Percentiles rank a stretch among this genome's conserved stretches.
phyloP scores from a whole-genome alignment of 345 rosid genomes.

The Rhodamnia argentea region DNA sequence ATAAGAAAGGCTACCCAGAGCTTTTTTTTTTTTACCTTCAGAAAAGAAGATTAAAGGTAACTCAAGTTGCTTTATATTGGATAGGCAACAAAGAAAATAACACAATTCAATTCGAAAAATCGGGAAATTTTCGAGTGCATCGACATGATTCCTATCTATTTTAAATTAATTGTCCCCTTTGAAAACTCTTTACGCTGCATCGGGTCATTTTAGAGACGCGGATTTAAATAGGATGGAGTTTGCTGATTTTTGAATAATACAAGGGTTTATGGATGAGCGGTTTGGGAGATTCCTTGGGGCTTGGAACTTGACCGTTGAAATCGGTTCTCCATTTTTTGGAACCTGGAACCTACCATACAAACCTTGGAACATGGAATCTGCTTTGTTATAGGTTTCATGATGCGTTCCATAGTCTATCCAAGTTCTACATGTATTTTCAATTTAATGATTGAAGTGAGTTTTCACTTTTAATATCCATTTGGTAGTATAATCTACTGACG shows the following conservation, averaged over 20 bases:
- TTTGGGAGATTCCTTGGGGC: too few relatives aligned
- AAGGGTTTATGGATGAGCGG: too few relatives aligned
- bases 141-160: background rate
- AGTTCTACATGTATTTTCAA: too few relatives aligned
- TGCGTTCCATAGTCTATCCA: too few relatives aligned
- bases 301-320: too few relatives aligned
- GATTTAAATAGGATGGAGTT: background rate
- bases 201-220: accelerated
- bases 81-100: background rate
- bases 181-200: background rate
- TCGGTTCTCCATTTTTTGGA: too few relatives aligned
- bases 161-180: background rate
- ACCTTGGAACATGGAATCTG: too few relatives aligned
- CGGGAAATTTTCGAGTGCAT: background rate
- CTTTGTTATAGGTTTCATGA: accelerated
- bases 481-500: too few relatives aligned
- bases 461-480: too few relatives aligned
- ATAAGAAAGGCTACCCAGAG: background rate
- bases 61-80: background rate
- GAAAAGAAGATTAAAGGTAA: background rate
- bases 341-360: too few relatives aligned
- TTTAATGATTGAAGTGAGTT: too few relatives aligned
- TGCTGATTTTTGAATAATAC: background rate
- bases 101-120: background rate
- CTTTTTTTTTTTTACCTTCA: background rate